phyloP scores from a whole-genome alignment of 2,329 filamentous ascomycete genomes.

The Fusarium sp. region DNA sequence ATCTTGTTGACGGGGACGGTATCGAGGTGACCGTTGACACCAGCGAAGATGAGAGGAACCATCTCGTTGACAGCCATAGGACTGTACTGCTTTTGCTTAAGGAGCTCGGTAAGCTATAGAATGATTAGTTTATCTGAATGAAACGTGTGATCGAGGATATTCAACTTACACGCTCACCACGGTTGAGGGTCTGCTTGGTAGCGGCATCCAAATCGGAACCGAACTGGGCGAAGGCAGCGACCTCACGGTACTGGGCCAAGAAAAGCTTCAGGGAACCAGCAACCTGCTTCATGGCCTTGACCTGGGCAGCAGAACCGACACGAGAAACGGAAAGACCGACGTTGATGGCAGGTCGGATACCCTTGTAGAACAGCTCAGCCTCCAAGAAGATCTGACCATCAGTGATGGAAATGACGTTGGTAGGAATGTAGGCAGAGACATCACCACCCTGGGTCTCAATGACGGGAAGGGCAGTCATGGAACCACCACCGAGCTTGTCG shows the following conservation, averaged over 20 bases:
- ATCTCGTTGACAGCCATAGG: conserved; percentile 99
- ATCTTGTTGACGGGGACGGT: conserved; percentile 89
- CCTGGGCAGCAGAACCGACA: conserved; percentile 99
- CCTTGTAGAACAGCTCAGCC: conserved; percentile 99
- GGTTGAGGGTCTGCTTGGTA: conserved; percentile 97
- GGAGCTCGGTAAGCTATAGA: conserved; percentile 85
- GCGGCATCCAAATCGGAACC: conserved; percentile 99
- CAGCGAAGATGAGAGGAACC: conserved; percentile 98
- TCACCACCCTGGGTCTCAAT: conserved; percentile 99
- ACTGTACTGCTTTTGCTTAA: conserved; percentile 99
- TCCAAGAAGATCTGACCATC: conserved; percentile 99
- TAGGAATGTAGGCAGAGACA: conserved; percentile 99
- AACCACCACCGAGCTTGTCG: conserved; percentile 93
- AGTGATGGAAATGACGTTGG: conserved; percentile 99
- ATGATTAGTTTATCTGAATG: conserved; percentile 38
- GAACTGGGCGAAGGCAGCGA: conserved; percentile 99
- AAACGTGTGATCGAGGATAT: not conserved
- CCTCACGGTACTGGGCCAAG: conserved; percentile 99
- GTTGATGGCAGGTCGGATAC: conserved; percentile 99
- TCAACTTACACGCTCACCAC: conserved; percentile 92
- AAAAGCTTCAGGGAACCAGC: conserved; percentile 99
- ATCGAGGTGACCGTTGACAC: conserved; percentile 98
- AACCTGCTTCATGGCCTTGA: conserved; percentile 99
- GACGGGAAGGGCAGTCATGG: conserved; percentile 94
- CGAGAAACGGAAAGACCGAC: conserved; percentile 99